A percentile compares a stretch with the other conserved stretches of the same genome.
Evolutionary conservation across 2,329 filamentous ascomycete genomes (phyloP).

Genomic region (Fusarium foetens): DNA sequence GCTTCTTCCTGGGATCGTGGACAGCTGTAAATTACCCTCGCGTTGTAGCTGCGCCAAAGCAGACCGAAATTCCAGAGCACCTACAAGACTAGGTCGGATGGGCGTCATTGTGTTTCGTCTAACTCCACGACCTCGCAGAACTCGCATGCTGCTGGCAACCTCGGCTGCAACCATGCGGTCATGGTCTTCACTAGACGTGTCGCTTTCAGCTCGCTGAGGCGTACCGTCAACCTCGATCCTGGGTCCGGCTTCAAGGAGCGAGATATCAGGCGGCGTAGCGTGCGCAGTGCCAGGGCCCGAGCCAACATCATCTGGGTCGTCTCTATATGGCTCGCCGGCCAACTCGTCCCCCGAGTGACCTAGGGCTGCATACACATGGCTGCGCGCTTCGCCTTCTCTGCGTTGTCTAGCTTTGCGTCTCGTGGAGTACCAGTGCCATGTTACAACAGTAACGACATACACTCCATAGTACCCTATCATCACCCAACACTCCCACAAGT

Average conservation of each 20-base stretch:
- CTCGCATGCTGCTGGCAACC: constrained; percentile 91
- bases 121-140: constrained; percentile 73
- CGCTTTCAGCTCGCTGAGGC: constrained; percentile 55
- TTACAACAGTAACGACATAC: constrained; percentile 88
- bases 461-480: constrained; percentile 95
- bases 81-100: constrained; percentile 92
- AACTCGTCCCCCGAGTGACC: constrained; percentile 64
- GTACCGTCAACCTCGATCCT: constrained; percentile 59
- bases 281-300: constrained; percentile 29
- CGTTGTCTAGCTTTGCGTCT: constrained; percentile 68
- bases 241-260: constrained; percentile 56
- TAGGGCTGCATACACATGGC: constrained; percentile 73
- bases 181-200: constrained; percentile 63
- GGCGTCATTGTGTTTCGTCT: constrained; percentile 81
- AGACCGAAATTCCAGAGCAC: constrained; percentile 92
- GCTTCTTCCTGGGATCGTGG: constrained; percentile 74
- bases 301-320: constrained; percentile 59
- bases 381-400: constrained; percentile 76
- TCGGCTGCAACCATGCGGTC: constrained; percentile 79
- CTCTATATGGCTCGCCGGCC: constrained; percentile 69
- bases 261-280: constrained; percentile 51
- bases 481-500: constrained; percentile 85
- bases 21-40: constrained; percentile 78
- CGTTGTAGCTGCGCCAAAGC: constrained; percentile 88
- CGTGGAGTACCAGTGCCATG: constrained; percentile 88